phyloP scores from a whole-genome alignment of 1,284 basidiomycete genomes.

The Cystobasidium slooffiae region DNA sequence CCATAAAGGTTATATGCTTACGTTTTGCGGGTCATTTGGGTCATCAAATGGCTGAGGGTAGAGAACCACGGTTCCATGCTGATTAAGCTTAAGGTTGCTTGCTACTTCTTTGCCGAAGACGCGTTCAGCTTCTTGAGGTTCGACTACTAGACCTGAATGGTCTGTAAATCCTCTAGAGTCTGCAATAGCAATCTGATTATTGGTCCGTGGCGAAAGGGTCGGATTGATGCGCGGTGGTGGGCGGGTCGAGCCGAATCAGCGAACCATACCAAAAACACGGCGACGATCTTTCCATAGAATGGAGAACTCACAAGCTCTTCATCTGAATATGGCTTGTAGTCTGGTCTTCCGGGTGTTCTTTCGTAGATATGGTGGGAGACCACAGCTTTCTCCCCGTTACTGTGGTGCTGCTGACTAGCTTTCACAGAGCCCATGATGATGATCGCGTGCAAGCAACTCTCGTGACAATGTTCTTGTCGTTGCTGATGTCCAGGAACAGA shows the following conservation, averaged over 20 bases:
- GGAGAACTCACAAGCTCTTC: conserved; percentile 17
- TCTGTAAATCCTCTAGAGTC: conserved; percentile 24
- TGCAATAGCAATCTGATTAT: conserved; percentile 22
- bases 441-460: no score
- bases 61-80: conserved; percentile 63
- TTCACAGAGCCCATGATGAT: background rate
- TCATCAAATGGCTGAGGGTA: conserved; percentile 65
- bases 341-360: conserved; percentile 1
- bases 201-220: no score
- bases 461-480: no score
- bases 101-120: conserved; percentile 64
- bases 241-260: background rate
- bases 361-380: background rate
- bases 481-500: no score
- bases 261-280: no score
- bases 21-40: conserved; percentile 68
- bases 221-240: background rate
- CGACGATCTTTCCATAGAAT: background rate
- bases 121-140: conserved; percentile 46
- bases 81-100: conserved; percentile 61
- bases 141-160: conserved; percentile 49
- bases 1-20: background rate
- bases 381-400: background rate
- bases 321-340: conserved; percentile 13
- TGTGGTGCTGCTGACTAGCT: background rate